Evolutionary conservation across 1,284 basidiomycete species (phyloP).

Genomic region (Tylopilus sp.): DNA sequence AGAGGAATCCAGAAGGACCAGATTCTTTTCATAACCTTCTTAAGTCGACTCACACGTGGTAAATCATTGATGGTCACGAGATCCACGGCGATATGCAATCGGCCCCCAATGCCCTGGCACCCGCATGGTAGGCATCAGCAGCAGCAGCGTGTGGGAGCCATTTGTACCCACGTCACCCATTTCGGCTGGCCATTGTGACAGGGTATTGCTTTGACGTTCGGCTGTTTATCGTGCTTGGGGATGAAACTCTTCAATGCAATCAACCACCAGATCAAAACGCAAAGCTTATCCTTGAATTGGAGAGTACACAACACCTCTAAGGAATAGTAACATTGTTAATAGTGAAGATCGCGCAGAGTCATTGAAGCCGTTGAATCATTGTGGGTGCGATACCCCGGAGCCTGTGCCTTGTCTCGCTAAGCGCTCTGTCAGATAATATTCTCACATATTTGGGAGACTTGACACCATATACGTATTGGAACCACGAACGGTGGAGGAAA

Average conservation of each 20-base stretch:
- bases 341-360: background rate
- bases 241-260: background rate
- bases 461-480: background rate
- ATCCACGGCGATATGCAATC: background rate
- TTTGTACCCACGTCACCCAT: background rate
- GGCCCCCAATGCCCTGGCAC: background rate
- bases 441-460: background rate
- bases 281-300: background rate
- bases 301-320: background rate
- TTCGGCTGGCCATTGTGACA: background rate
- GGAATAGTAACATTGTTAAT: background rate
- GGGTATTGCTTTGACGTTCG: background rate
- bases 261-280: background rate
- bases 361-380: background rate
- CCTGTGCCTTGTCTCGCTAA: background rate
- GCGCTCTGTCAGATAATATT: background rate
- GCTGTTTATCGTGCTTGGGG: background rate
- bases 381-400: background rate
- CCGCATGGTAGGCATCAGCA: background rate
- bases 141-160: too few relatives aligned
- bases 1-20: background rate
- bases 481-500: background rate
- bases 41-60: background rate
- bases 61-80: conserved; percentile 1
- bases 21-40: background rate